phyloP scores from a whole-genome alignment of 768 basidiomycete species.

The Boletus speciosus region DNA sequence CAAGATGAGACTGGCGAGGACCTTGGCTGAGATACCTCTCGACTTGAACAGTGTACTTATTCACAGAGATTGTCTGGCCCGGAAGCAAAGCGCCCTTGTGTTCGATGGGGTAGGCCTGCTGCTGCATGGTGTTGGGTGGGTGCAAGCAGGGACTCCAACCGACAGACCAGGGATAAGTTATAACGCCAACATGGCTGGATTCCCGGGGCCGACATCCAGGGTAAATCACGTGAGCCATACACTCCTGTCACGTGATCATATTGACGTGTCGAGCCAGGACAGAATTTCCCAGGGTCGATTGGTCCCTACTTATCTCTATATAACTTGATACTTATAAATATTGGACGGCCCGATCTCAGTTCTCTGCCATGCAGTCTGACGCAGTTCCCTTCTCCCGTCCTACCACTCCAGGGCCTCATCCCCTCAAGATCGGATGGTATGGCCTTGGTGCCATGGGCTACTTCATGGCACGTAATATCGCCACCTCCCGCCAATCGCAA shows the following conservation, averaged over 20 bases:
- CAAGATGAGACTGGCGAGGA: constrained; percentile 27
- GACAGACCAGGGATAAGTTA: background rate
- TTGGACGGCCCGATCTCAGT: constrained; percentile 1
- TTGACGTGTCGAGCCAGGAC: too few species aligned
- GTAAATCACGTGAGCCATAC: constrained; percentile 14
- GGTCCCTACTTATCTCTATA: too few species aligned
- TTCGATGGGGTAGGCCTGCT: constrained; percentile 39
- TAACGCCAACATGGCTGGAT: background rate
- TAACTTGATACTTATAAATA: background rate
- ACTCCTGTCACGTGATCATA: constrained; percentile 4
- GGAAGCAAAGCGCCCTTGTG: constrained; percentile 70
- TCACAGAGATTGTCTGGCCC: constrained; percentile 87
- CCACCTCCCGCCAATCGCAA: constrained; percentile 44
- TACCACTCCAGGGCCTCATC: constrained; percentile 42
- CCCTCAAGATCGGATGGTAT: constrained; percentile 42
- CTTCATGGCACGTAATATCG: constrained; percentile 78
- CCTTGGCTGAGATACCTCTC: constrained; percentile 97
- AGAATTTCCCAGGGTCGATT: too few species aligned
- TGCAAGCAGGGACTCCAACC: constrained; percentile 1
- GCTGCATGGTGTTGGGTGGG: constrained; percentile 30
- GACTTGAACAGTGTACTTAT: constrained; percentile 86
- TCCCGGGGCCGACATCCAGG: background rate
- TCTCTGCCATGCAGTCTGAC: constrained; percentile 10
- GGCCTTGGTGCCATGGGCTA: constrained; percentile 69
- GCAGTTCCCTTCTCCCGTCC: constrained; percentile 58